These are phyloP conservation scores for Malbranchea zuffiana DNA, from an alignment of 2,329 filamentous ascomycete species.

Conservation along the genomic window DNA sequence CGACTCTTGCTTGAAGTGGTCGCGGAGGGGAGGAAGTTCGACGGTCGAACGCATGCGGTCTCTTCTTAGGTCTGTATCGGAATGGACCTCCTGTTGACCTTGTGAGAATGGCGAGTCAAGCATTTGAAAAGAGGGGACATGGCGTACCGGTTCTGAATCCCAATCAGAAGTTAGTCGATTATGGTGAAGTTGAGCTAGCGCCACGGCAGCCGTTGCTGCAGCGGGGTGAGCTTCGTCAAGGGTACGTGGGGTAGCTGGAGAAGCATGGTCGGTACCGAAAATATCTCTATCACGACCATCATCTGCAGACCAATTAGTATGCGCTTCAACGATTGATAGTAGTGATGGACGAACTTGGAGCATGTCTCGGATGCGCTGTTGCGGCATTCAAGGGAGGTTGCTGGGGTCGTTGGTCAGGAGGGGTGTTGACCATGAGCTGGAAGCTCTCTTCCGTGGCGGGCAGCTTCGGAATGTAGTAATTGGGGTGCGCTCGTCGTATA, in stretches of 20 bases:
- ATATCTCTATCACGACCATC: slow-evolving; percentile 54
- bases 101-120: not conserved
- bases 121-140: not conserved
- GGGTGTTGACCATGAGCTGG: slow-evolving; percentile 85
- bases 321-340: not conserved
- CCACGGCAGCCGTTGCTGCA: slow-evolving; percentile 71
- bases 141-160: slow-evolving; percentile 64
- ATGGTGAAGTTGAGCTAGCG: slow-evolving; percentile 72
- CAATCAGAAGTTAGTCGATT: slow-evolving; percentile 66
- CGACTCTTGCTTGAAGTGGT: slow-evolving; percentile 60
- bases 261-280: slow-evolving; percentile 57
- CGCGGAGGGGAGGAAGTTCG: slow-evolving; percentile 61
- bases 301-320: slow-evolving; percentile 24
- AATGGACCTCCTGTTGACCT: slow-evolving; percentile 53
- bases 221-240: slow-evolving; percentile 54
- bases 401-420: slow-evolving; percentile 60
- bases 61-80: slow-evolving; percentile 56
- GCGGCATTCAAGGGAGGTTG: slow-evolving; percentile 31
- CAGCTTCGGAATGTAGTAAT: slow-evolving; percentile 95
- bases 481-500: slow-evolving; percentile 90
- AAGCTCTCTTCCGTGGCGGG: slow-evolving; percentile 98
- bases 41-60: slow-evolving; percentile 54
- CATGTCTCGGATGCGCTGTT: slow-evolving; percentile 13
- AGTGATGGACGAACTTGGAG: slow-evolving; percentile 9
- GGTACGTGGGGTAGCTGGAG: slow-evolving; percentile 56